A percentile compares a stretch with the other conserved stretches of the same genome.
These are phyloP conservation scores for Tolypocladium endophyticum DNA, from an alignment of 2,329 filamentous ascomycete species.

Conservation along the genomic window DNA sequence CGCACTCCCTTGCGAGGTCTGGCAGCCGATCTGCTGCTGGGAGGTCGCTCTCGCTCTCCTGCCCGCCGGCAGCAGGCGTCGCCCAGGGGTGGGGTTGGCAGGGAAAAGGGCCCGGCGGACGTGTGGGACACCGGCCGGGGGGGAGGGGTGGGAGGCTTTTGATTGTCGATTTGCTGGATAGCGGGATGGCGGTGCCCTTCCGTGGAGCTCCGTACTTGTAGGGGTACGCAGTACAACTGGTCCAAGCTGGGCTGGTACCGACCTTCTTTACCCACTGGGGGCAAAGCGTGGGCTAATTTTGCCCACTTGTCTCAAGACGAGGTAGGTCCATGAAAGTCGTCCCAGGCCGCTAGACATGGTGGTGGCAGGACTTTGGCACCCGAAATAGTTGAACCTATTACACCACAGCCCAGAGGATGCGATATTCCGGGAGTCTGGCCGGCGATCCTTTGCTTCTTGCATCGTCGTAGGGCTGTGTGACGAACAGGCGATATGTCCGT, in stretches of 20 bases:
- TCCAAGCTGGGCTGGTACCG: background rate
- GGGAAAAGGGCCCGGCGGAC: background rate
- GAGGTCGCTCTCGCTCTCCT: background rate
- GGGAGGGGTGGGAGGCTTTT: background rate
- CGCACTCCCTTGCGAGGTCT: background rate
- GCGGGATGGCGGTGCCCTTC: constrained; percentile 1
- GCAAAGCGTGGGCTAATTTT: constrained; percentile 3
- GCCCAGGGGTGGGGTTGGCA: background rate
- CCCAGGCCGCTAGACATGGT: background rate
- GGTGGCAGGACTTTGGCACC: background rate
- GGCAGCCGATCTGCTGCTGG: constrained; percentile 2
- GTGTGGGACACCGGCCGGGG: background rate
- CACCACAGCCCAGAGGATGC: background rate
- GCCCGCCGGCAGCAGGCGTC: background rate
- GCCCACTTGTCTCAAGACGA: background rate
- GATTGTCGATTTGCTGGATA: background rate
- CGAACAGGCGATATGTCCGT: background rate
- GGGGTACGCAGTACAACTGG: background rate
- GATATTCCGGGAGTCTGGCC: background rate
- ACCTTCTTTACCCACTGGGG: background rate
- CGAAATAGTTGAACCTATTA: background rate
- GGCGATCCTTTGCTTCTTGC: background rate
- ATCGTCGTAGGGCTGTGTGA: constrained; percentile 1
- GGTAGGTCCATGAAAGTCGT: background rate
- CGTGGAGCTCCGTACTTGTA: background rate